Base-by-base conservation (phyloP, 345 rosid genomes). In the Gossypium raimondii region DNA sequence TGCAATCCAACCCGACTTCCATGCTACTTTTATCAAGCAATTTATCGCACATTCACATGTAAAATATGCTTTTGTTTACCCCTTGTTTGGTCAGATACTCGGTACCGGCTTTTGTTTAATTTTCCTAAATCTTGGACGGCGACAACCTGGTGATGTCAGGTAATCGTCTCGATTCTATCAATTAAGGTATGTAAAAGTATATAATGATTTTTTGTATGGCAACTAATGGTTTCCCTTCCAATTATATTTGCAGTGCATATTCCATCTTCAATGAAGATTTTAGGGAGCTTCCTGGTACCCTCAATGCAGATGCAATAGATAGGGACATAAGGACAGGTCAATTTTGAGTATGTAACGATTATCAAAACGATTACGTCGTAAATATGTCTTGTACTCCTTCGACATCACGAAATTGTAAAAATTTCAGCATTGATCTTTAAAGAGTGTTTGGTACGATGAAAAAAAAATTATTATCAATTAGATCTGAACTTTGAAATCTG, bases 81-180 rank as follows among this genome's bases (percentile, higher is more conserved):
- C 6, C 13, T 44, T 27, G 2, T 66, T 14, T 27, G 41, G 80
- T 75, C 91, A 93, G 98, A 82, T 93, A 82, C 87, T 91, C 34
- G 95, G 84, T 67, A 91, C 97, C 44, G 97, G 95, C 73, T 93
- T 93, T 78, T 77, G 86, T 47, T 74, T 93, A 67, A 89, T 93
- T 77, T 87, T 93, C 74, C 76, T 93, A 73, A 93, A 93, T 81
- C 95, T 93, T 77, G 95, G 97, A 79, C 79, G 82, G 75, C 84
- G 91, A 72, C 92, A 87, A 82, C 90, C 95, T 34, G 97, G 97
- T 84, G 98, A 93, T 72, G 72, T 85, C 80, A 93, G 98, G 97
- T 93, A 89, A 89, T 77, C 65, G 18, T 52, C 61, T 34, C 62
- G 69, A 73, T 18, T 27, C 63, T 48, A 29, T 70, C 9, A 25